Conservation (phyloP, 176 grass and related monocot species). For the Melocanna baccifera region DNA sequence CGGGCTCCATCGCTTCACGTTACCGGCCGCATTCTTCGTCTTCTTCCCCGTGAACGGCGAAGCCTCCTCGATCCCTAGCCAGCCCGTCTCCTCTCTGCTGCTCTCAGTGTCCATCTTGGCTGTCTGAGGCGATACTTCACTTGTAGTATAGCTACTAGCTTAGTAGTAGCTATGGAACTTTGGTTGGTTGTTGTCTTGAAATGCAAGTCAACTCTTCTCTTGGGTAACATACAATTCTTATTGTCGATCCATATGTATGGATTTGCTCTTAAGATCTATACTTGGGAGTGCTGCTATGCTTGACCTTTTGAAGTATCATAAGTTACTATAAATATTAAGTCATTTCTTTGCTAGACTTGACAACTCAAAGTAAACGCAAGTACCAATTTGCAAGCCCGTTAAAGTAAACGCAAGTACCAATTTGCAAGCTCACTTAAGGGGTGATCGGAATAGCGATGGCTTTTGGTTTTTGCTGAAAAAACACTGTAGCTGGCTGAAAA, state of each 20-base stretch:
- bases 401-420: background rate
- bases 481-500: too few species aligned
- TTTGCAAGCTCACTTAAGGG: background rate
- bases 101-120: background rate
- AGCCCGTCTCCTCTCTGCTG: background rate
- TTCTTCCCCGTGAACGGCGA: conserved; percentile 27
- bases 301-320: background rate
- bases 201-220: background rate
- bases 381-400: background rate
- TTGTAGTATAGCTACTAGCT: background rate
- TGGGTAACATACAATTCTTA: background rate
- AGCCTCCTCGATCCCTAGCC: conserved; percentile 24
- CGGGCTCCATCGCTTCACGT: conserved; percentile 17
- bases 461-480: too few species aligned
- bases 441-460: too few species aligned
- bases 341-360: background rate
- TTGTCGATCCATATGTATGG: background rate
- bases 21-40: background rate
- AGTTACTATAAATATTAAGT: too few species aligned
- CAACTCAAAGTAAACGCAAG: background rate
- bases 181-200: background rate
- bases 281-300: background rate
- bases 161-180: background rate
- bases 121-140: background rate
- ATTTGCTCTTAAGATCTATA: background rate